These are phyloP conservation scores for Chlamydomonas applanata DNA, from an alignment of 139 green algal species.

Conservation along the genomic window DNA sequence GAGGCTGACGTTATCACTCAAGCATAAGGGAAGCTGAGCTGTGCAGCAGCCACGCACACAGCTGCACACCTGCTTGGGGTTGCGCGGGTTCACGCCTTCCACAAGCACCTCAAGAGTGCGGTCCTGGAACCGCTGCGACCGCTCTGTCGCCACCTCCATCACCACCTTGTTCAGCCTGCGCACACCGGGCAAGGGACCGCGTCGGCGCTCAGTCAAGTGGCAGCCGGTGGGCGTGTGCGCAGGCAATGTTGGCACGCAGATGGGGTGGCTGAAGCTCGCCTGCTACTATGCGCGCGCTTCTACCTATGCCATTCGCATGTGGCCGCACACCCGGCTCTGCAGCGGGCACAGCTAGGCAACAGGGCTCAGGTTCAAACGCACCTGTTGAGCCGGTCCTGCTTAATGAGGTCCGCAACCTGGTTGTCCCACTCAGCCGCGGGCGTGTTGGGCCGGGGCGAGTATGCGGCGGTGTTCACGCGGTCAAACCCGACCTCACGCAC, in stretches of 20 bases:
- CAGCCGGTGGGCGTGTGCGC: too few relatives aligned
- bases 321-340: too few relatives aligned
- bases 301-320: too few relatives aligned
- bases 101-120: slow-evolving; percentile 81
- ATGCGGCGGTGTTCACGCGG: slow-evolving; percentile 93
- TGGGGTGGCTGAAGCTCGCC: neutral
- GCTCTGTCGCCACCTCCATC: slow-evolving; percentile 79
- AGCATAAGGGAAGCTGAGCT: too few relatives aligned
- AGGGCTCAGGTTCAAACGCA: neutral
- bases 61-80: slow-evolving; percentile 23
- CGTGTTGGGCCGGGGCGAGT: slow-evolving; percentile 87
- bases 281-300: too few relatives aligned
- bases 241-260: neutral
- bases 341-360: neutral
- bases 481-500: slow-evolving; percentile 91
- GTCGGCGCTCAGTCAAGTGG: neutral
- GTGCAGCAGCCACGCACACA: too few relatives aligned
- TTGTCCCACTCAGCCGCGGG: slow-evolving; percentile 82
- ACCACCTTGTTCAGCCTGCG: slow-evolving; percentile 84
- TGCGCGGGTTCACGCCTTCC: slow-evolving; percentile 84
- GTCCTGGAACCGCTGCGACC: slow-evolving; percentile 80
- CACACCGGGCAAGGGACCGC: neutral
- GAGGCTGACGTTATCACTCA: too few relatives aligned
- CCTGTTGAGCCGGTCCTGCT: slow-evolving; percentile 88
- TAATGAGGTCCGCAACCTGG: slow-evolving; percentile 93